Percentiles rank a stretch among this genome's conserved stretches.
phyloP scores from a whole-genome alignment of 2,329 filamentous ascomycete genomes.

The Neodidymelliopsis sp. region DNA sequence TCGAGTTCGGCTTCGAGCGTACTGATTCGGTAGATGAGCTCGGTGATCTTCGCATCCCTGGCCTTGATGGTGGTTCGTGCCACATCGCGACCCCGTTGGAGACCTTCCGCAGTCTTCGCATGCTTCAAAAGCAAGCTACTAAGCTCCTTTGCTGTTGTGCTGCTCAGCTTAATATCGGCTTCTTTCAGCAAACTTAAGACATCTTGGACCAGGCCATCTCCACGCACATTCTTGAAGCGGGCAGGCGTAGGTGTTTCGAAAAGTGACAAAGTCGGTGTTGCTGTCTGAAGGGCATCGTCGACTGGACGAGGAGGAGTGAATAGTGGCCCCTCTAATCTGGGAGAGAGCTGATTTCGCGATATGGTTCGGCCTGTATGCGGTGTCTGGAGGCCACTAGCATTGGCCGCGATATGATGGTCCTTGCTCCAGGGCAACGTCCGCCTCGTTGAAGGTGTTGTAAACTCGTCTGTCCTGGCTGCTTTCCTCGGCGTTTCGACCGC shows the following conservation, averaged over 20 bases:
- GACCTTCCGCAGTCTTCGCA: constrained; percentile 66
- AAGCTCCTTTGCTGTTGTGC: constrained; percentile 27
- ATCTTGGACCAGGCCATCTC: constrained; percentile 43
- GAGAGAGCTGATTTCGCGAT: constrained; percentile 23
- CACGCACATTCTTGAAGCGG: constrained; percentile 35
- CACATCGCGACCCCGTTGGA: constrained; percentile 71
- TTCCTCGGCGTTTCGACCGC: constrained; percentile 53
- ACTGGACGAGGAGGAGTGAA: constrained; percentile 29
- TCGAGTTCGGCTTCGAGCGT: constrained; percentile 64
- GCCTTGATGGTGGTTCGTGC: constrained; percentile 67
- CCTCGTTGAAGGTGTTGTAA: constrained; percentile 46
- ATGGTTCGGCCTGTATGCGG: constrained; percentile 31
- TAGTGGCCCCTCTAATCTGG: constrained; percentile 13
- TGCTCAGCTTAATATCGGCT: constrained; percentile 50
- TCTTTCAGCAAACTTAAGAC: constrained; percentile 60
- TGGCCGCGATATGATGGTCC: constrained; percentile 16
- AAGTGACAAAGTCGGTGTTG: constrained; percentile 29
- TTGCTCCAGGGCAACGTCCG: constrained; percentile 51
- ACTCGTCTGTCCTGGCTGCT: constrained; percentile 45
- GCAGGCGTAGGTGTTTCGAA: constrained; percentile 46
- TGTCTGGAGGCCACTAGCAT: constrained; percentile 33
- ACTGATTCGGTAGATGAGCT: constrained; percentile 71
- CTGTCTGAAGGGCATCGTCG: constrained; percentile 12
- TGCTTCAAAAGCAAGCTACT: constrained; percentile 52
- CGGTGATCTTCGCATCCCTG: constrained; percentile 69